Evolutionary conservation across 75 land plant genomes (phyloP), one percentile per base, ranked within the genome.

Genomic region (Ceratopteris richardii): DNA sequence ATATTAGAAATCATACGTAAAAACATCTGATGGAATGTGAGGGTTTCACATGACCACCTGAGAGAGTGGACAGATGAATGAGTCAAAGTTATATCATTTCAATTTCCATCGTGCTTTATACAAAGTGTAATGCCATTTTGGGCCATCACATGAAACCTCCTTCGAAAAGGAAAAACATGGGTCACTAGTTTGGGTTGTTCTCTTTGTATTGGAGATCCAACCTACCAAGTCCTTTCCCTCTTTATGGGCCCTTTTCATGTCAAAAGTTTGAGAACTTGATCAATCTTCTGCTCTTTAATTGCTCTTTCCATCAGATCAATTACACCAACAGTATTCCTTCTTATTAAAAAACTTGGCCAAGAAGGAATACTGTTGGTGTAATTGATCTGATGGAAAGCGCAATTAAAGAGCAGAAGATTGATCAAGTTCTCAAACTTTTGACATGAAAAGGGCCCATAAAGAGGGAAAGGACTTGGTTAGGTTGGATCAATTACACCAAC

Each of bases 241-340:
- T 28, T 59, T 57, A 31, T 63, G 1, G 2, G 88, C 88, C 88
- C 81, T 27, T 69, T 14, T 6, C 88, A 85, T 56, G 85, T 85
- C 2, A 51, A 53, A 24, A 48, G 0, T 41, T 78, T 82, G 53
- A 82, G 47, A 22, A 85, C 63, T 12, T 63, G 52, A 11, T 39
- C 69, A 19, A 81, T 77, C 25, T 69, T 77, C 55, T 76, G 66
- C 67, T 74, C 77, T 77, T 68, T 69, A 26, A 82, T 72, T 27
- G 85, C 90, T 24, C 42, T 53, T 53, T 86, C 90, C 33, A 83
- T 81, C 29, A 48, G 28, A 23, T 66, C 66, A 9, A 81, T 42
- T 6, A 86, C 44, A 17, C 71, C 90, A 59, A 86, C 68, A 2
- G 64, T 56, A 4, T 16, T 2, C 25, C 27, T 60, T 21, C 48